phyloP scores from a whole-genome alignment of 2,329 filamentous ascomycete genomes.

The Lasiodiplodia sp. region DNA sequence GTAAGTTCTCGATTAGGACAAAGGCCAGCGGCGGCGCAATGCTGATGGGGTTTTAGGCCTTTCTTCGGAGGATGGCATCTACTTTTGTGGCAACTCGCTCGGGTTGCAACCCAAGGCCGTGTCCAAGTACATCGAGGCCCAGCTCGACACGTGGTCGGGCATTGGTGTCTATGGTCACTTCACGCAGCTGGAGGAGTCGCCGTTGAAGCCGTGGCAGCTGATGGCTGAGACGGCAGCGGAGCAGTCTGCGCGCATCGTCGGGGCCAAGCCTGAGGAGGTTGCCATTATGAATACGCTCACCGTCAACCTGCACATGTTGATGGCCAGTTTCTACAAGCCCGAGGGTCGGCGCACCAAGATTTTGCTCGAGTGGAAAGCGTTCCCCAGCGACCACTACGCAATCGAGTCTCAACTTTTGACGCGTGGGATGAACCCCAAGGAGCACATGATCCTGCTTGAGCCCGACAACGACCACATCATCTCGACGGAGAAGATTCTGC shows the following conservation, averaged over 20 bases:
- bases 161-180: slow-evolving; percentile 31
- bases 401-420: slow-evolving; percentile 30
- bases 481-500: slow-evolving; percentile 30
- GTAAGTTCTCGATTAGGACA: not conserved
- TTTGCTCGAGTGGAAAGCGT: slow-evolving; percentile 31
- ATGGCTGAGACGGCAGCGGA: slow-evolving; percentile 27
- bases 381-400: slow-evolving; percentile 32
- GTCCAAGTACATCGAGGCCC: slow-evolving; percentile 28
- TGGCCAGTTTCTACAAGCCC: slow-evolving; percentile 31
- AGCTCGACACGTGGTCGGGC: slow-evolving; percentile 31
- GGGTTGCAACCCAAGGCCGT: slow-evolving; percentile 30
- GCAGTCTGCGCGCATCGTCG: slow-evolving; percentile 28
- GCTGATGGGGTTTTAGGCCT: not conserved
- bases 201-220: slow-evolving; percentile 29
- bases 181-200: slow-evolving; percentile 28
- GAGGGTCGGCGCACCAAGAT: slow-evolving; percentile 28
- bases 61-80: slow-evolving; percentile 26
- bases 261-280: slow-evolving; percentile 30
- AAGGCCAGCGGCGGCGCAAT: not conserved
- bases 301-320: slow-evolving; percentile 31
- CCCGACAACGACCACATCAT: slow-evolving; percentile 30
- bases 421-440: slow-evolving; percentile 30
- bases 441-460: slow-evolving; percentile 29
- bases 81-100: slow-evolving; percentile 33
- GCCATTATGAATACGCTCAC: slow-evolving; percentile 31